A percentile compares a stretch with the other conserved stretches of the same genome.
Conservation (phyloP, 2,329 filamentous ascomycete species). For the Periconia macrospinosa region DNA sequence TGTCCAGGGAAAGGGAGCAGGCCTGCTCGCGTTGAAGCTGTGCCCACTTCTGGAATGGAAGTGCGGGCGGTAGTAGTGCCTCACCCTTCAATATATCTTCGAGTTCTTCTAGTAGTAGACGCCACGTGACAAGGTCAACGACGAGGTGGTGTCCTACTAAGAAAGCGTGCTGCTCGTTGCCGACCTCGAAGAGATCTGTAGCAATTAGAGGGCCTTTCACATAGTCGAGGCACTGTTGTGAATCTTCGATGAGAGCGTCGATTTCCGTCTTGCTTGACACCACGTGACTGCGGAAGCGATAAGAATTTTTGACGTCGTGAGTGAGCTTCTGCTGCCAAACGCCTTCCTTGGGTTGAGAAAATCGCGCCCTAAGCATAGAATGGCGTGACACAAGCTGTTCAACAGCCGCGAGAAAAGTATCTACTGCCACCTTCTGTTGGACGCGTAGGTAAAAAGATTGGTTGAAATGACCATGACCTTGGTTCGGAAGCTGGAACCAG, state of each 20-base stretch:
- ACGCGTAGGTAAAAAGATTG: constrained; percentile 38
- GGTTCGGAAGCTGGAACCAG: constrained; percentile 35
- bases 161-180: constrained; percentile 33
- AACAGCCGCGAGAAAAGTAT: constrained; percentile 27
- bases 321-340: constrained; percentile 39
- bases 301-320: constrained; percentile 29
- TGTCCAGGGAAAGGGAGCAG: constrained; percentile 18
- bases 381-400: constrained; percentile 30
- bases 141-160: constrained; percentile 42
- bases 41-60: constrained; percentile 45
- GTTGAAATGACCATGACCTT: constrained; percentile 38
- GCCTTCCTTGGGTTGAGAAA: constrained; percentile 20
- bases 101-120: constrained; percentile 49
- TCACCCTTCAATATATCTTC: constrained; percentile 41
- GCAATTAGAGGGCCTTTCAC: constrained; percentile 32
- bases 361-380: constrained; percentile 38
- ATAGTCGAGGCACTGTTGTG: constrained; percentile 31
- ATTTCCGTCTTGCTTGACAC: constrained; percentile 26
- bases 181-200: constrained; percentile 40
- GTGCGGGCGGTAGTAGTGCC: constrained; percentile 33
- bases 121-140: constrained; percentile 53
- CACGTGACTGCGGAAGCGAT: constrained; percentile 26
- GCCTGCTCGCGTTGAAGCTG: constrained; percentile 40
- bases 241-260: constrained; percentile 34
- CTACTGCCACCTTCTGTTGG: constrained; percentile 22